phyloP scores from a whole-genome alignment of 208 protist genomes.

The Vickermania ingenoplastis region DNA sequence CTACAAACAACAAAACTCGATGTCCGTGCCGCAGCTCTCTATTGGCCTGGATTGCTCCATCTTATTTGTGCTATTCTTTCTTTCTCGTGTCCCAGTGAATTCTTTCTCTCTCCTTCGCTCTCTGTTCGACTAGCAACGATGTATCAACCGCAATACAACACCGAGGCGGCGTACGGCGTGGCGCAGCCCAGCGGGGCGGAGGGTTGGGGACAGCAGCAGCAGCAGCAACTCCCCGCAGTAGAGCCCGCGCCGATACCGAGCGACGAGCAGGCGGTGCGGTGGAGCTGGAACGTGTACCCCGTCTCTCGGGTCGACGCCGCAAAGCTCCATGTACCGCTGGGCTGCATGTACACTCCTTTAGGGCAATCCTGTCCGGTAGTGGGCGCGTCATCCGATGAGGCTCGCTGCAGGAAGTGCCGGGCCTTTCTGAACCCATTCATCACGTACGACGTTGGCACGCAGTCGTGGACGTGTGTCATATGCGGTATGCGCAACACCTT shows the following conservation, averaged over 20 bases:
- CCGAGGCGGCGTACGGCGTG: constrained; percentile 5
- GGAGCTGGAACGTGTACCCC: constrained; percentile 95
- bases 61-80: background rate
- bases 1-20: no score
- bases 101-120: constrained; percentile 3
- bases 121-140: background rate
- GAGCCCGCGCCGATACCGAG: background rate
- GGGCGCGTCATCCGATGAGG: background rate
- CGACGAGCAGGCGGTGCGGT: constrained; percentile 45
- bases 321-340: constrained; percentile 93
- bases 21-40: background rate
- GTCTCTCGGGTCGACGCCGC: constrained; percentile 91
- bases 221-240: constrained; percentile 9
- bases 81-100: background rate
- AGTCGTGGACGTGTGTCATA: constrained; percentile 92
- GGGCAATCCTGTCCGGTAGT: constrained; percentile 84
- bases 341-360: constrained; percentile 95
- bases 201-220: no score
- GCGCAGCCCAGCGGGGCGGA: no score
- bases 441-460: constrained; percentile 42
- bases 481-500: constrained; percentile 92
- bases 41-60: background rate
- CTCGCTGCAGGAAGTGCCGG: constrained; percentile 87
- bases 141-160: constrained; percentile 4
- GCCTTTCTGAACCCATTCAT: constrained; percentile 94